Evolutionary conservation across 192 early-diverging fungal genomes (phyloP).

Genomic region (Chytriomyces sp.): DNA sequence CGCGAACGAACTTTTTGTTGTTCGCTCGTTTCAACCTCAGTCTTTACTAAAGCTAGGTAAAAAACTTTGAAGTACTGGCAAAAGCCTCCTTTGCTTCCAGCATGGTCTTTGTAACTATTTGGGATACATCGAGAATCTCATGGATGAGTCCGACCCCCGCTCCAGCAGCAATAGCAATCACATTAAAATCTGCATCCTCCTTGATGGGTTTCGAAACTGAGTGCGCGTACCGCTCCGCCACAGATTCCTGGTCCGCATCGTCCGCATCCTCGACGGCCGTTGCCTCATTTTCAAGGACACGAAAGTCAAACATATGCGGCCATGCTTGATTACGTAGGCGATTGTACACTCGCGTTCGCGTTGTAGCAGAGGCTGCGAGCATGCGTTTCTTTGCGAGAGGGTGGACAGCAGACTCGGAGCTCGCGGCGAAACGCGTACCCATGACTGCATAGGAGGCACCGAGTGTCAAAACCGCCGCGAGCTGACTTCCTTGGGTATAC

Average conservation of each 20-base stretch:
- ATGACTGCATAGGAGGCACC: constrained; percentile 48
- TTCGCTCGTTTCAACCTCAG: too few relatives aligned
- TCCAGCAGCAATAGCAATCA: not conserved
- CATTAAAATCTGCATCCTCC: not conserved
- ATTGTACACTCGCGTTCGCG: constrained; percentile 2
- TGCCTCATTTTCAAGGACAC: not conserved
- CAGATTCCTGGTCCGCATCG: not conserved
- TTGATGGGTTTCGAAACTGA: not conserved
- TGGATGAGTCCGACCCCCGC: not conserved
- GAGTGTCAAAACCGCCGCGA: constrained; percentile 26
- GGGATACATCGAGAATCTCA: not conserved
- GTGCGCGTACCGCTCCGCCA: not conserved
- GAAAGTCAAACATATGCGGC: not conserved
- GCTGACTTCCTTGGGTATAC: constrained; percentile 29
- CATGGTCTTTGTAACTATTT: not conserved
- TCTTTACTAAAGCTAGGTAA: too few relatives aligned
- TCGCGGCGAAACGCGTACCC: constrained; percentile 48
- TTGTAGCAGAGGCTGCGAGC: not conserved
- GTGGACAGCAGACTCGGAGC: constrained; percentile 1
- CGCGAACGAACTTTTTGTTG: too few relatives aligned
- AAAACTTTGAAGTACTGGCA: too few relatives aligned
- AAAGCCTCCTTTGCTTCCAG: not conserved
- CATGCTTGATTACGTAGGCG: not conserved
- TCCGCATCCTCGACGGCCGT: not conserved
- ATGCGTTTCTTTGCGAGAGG: not conserved